These are phyloP conservation scores for Ogataea nakhonphanomensis DNA, from an alignment of 805 yeast species.

Conservation along the genomic window DNA sequence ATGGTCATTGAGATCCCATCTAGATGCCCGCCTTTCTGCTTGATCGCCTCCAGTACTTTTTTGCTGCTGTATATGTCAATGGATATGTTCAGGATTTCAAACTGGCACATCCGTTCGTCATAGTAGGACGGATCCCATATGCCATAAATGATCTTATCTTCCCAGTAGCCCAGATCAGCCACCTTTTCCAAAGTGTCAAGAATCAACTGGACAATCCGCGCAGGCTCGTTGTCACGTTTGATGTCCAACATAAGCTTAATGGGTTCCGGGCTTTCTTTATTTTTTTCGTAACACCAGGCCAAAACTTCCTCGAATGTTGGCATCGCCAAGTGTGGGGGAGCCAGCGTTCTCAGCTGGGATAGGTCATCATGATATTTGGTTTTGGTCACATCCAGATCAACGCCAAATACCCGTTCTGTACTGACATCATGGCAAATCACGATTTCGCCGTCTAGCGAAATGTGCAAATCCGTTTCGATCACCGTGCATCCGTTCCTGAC, in stretches of 20 bases:
- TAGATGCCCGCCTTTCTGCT: constrained; percentile 18
- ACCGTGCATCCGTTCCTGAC: constrained; percentile 32
- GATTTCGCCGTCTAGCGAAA: constrained; percentile 32
- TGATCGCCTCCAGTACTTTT: constrained; percentile 21
- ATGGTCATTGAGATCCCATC: constrained; percentile 24
- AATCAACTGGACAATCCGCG: constrained; percentile 24
- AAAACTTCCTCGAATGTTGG: constrained; percentile 32
- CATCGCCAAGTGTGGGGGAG: constrained; percentile 33
- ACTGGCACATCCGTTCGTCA: constrained; percentile 25
- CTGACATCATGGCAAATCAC: constrained; percentile 36
- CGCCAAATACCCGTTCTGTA: constrained; percentile 34
- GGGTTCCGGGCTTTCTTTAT: constrained; percentile 30
- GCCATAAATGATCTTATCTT: constrained; percentile 35
- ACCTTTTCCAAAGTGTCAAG: constrained; percentile 21
- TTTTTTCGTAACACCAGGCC: constrained; percentile 39
- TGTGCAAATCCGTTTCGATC: constrained; percentile 37
- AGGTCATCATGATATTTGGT: constrained; percentile 28
- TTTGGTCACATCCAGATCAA: constrained; percentile 25
- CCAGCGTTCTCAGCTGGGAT: constrained; percentile 27
- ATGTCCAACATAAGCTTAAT: constrained; percentile 41
- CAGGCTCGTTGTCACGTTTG: constrained; percentile 32
- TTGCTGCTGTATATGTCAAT: constrained; percentile 24
- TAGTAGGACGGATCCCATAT: constrained; percentile 34
- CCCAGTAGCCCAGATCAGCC: constrained; percentile 31
- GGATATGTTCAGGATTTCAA: constrained; percentile 31